Percentiles rank a stretch among this genome's conserved stretches.
Evolutionary conservation across 805 yeast species (phyloP).

Genomic region (Helenozyma rhizophorensis): DNA sequence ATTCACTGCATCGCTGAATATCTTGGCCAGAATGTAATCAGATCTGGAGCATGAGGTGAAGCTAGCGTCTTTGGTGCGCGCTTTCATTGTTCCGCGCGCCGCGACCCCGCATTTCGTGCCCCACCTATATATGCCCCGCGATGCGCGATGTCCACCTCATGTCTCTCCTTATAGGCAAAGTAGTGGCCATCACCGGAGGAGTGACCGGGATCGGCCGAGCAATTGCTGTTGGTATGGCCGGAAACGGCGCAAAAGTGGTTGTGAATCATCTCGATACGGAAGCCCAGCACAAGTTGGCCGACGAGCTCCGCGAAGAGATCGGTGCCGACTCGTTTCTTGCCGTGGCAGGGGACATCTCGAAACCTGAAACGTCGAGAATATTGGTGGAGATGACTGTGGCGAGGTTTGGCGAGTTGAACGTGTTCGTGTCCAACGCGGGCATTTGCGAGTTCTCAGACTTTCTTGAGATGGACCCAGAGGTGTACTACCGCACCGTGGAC

Average conservation of each 20-base stretch:
- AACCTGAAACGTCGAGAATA: slow-evolving; percentile 31
- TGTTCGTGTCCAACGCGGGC: slow-evolving; percentile 45
- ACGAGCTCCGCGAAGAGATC: slow-evolving; percentile 20
- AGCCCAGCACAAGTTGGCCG: slow-evolving; percentile 16
- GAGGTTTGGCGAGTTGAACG: slow-evolving; percentile 36
- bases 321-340: slow-evolving; percentile 24
- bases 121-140: too few species aligned
- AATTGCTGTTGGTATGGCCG: slow-evolving; percentile 38
- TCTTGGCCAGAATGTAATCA: too few species aligned
- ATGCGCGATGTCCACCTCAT: too few species aligned
- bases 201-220: slow-evolving; percentile 45
- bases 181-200: slow-evolving; percentile 42
- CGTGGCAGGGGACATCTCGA: slow-evolving; percentile 42
- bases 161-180: slow-evolving; percentile 20
- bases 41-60: too few species aligned
- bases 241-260: slow-evolving; percentile 39
- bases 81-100: too few species aligned
- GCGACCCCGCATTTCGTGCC: too few species aligned
- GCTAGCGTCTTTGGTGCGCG: too few species aligned
- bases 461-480: slow-evolving; percentile 35
- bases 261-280: slow-evolving; percentile 27
- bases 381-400: slow-evolving; percentile 29
- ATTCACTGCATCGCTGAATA: too few species aligned
- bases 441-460: slow-evolving; percentile 35
- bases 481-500: slow-evolving; percentile 29